Evolutionary conservation across 108 stramenopile species (phyloP).

Genomic region (Halocafeteria seosinensis): DNA sequence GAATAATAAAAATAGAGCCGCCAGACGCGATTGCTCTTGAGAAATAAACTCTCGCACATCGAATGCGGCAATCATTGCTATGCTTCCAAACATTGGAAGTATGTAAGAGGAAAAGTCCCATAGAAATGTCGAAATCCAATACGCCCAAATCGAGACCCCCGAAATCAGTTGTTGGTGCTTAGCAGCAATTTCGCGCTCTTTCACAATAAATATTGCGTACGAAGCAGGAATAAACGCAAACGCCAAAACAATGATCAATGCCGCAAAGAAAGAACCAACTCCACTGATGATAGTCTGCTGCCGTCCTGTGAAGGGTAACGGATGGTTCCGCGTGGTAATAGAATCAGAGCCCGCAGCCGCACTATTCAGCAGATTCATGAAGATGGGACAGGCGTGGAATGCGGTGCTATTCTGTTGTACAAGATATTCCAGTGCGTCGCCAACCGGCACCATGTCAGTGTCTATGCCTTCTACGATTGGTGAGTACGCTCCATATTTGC

Average conservation of each 20-base stretch:
- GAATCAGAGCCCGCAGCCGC: not conserved
- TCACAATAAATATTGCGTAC: conserved; percentile 38
- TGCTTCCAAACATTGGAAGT: conserved; percentile 16
- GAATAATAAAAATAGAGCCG: conserved; percentile 20
- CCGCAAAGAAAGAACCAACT: conserved; percentile 10
- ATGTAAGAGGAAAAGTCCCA: conserved; percentile 33
- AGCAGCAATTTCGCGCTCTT: conserved; percentile 40
- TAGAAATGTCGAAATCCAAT: conserved; percentile 38
- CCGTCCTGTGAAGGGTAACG: conserved; percentile 19
- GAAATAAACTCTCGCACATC: conserved; percentile 3
- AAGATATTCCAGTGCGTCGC: too few species aligned
- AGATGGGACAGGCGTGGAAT: not conserved
- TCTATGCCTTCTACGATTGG: too few species aligned
- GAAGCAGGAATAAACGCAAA: conserved; percentile 39
- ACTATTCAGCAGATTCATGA: not conserved
- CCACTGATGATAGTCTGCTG: not conserved
- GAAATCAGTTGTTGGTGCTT: conserved; percentile 34
- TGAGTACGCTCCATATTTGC: not conserved
- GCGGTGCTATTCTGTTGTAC: not conserved
- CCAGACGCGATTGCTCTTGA: conserved; percentile 5
- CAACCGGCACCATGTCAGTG: too few species aligned
- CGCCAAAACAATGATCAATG: conserved; percentile 27
- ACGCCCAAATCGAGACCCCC: conserved; percentile 27
- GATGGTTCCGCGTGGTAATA: conserved; percentile 6
- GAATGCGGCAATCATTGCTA: conserved; percentile 3